Conservation (phyloP, 2,329 filamentous ascomycete genomes). For the Fusarium sp. region DNA sequence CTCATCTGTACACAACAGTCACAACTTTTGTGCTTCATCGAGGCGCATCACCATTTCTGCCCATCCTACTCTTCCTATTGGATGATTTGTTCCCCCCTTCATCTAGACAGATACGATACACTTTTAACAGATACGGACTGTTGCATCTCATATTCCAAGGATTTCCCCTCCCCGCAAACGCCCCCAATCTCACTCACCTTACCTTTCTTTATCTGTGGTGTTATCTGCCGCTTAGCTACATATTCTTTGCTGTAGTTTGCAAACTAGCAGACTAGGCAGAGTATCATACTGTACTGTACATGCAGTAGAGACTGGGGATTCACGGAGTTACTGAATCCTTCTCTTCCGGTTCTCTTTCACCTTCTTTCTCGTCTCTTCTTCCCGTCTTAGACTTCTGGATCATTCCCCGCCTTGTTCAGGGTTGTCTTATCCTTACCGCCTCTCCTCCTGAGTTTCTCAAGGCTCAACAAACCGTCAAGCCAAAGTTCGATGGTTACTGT, state of each 20-base stretch:
- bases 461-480: slow-evolving; percentile 7
- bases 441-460: slow-evolving; percentile 3
- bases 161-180: slow-evolving; percentile 26
- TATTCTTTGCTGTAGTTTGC: slow-evolving; percentile 4
- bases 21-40: slow-evolving; percentile 23
- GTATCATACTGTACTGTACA: too few relatives aligned
- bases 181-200: slow-evolving; percentile 39
- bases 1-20: neutral
- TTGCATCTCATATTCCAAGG: slow-evolving; percentile 31
- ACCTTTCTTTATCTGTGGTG: neutral
- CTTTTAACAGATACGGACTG: slow-evolving; percentile 22
- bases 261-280: neutral
- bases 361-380: slow-evolving; percentile 1
- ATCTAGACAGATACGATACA: slow-evolving; percentile 14
- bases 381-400: slow-evolving; percentile 1
- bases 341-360: neutral
- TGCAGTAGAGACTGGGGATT: neutral
- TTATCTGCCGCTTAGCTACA: slow-evolving; percentile 20
- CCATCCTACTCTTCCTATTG: slow-evolving; percentile 21
- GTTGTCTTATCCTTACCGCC: neutral
- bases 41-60: slow-evolving; percentile 17
- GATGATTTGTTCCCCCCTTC: slow-evolving; percentile 5
- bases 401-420: neutral
- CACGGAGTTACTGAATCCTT: neutral
- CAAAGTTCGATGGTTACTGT: neutral